Conservation (phyloP, 225 moss, liverwort and hornwort genomes). For the Polytrichum formosum region DNA sequence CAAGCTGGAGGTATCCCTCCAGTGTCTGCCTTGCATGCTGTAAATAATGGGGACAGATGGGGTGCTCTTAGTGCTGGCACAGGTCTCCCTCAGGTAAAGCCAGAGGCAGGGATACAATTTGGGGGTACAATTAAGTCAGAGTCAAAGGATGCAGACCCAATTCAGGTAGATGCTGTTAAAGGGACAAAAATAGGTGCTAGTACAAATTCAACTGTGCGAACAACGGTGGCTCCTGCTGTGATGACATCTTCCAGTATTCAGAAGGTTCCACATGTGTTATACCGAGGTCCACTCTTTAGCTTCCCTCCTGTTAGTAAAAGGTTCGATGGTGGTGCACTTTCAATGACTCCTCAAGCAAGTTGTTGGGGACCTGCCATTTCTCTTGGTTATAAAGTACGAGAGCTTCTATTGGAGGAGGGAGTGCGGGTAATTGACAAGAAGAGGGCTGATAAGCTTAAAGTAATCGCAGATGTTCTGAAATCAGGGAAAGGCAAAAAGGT, state of each 20-base stretch:
- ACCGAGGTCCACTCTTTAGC: constrained; percentile 83
- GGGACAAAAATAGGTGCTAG: constrained; percentile 22
- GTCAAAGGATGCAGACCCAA: constrained; percentile 24
- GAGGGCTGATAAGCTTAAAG: constrained; percentile 66
- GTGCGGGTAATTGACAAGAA: constrained; percentile 84
- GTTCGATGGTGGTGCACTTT: constrained; percentile 62
- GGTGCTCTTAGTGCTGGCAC: constrained; percentile 29
- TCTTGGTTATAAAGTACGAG: constrained; percentile 86
- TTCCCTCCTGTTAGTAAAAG: constrained; percentile 69
- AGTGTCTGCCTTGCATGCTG: constrained; percentile 11
- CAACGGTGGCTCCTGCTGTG: constrained; percentile 32
- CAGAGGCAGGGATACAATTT: constrained; percentile 36
- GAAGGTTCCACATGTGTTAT: constrained; percentile 53
- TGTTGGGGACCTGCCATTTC: constrained; percentile 80
- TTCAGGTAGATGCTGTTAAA: constrained; percentile 26
- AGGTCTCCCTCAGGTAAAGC: constrained; percentile 28
- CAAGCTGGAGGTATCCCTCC: constrained; percentile 15
- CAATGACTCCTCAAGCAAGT: constrained; percentile 57
- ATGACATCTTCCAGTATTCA: constrained; percentile 29
- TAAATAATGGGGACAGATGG: constrained; percentile 38
- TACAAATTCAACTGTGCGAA: constrained; percentile 35
- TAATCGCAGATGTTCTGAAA: constrained; percentile 52
- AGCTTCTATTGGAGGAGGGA: constrained; percentile 88
- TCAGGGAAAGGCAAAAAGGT: constrained; percentile 58
- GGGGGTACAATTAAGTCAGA: constrained; percentile 43